Evolutionary conservation across 306 rosid species (phyloP).

Genomic region (Sicyos baderoa): DNA sequence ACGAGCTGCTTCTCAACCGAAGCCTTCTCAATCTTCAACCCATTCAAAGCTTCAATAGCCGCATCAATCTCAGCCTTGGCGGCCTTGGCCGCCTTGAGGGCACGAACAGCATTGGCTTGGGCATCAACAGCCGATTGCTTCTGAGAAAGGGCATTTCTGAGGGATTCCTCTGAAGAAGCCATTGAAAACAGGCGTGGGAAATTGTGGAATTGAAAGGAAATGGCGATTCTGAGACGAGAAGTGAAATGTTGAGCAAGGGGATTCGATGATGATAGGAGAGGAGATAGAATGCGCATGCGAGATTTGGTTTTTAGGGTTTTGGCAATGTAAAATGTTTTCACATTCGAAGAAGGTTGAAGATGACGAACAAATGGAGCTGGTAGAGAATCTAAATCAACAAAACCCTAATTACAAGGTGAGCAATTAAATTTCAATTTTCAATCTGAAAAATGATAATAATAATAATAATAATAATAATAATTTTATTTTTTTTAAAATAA

Average conservation of each 20-base stretch:
- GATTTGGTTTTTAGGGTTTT: conserved; percentile 13
- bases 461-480: too few species aligned
- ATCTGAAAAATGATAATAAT: too few species aligned
- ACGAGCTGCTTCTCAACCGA: conserved; percentile 50
- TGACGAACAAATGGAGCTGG: too few species aligned
- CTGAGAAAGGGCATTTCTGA: conserved; percentile 47
- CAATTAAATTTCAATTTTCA: too few species aligned
- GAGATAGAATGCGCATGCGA: conserved; percentile 27
- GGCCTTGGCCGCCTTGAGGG: conserved; percentile 43
- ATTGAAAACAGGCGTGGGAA: conserved; percentile 10
- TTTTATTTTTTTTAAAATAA: too few species aligned
- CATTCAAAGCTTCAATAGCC: conserved; percentile 50
- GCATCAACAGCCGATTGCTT: conserved; percentile 56
- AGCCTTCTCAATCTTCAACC: conserved; percentile 54
- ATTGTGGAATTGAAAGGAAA: background rate
- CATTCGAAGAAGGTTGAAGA: background rate
- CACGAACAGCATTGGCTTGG: conserved; percentile 55
- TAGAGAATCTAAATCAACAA: too few species aligned
- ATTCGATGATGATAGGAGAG: conserved; percentile 22
- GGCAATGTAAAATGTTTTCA: background rate
- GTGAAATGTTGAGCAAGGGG: conserved; percentile 1
- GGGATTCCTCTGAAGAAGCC: conserved; percentile 47
- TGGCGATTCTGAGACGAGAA: background rate
- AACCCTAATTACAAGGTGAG: too few species aligned
- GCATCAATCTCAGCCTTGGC: conserved; percentile 54